phyloP scores from a whole-genome alignment of 352 stramenopile genomes.

The Elongisporangium anandrum region DNA sequence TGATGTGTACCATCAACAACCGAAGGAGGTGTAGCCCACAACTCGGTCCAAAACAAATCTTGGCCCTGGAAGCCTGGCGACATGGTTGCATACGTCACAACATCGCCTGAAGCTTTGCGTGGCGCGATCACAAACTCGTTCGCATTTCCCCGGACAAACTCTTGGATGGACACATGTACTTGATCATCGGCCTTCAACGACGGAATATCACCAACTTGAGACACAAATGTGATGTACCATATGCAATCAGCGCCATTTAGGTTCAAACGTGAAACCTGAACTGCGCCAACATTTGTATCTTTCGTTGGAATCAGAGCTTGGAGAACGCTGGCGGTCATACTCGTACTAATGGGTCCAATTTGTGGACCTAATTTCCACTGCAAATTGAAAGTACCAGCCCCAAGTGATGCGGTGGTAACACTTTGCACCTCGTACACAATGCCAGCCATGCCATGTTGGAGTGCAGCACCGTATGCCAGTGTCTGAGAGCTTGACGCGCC shows the following conservation, averaged over 20 bases:
- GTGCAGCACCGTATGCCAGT: constrained; percentile 82
- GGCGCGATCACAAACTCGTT: constrained; percentile 96
- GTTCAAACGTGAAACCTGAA: constrained; percentile 55
- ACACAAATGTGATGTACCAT: constrained; percentile 88
- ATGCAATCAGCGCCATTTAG: constrained; percentile 47
- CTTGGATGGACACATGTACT: constrained; percentile 50
- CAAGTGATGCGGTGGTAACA: constrained; percentile 50
- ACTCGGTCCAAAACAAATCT: constrained; percentile 95
- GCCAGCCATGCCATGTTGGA: constrained; percentile 90
- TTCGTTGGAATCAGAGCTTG: constrained; percentile 27
- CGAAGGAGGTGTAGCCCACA: constrained; percentile 82
- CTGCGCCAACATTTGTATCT: constrained; percentile 32
- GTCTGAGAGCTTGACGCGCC: constrained; percentile 86
- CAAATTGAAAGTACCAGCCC: constrained; percentile 43
- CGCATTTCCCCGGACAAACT: constrained; percentile 91
- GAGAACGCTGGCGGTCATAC: constrained; percentile 36
- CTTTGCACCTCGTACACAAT: constrained; percentile 95
- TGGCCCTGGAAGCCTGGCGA: constrained; percentile 81
- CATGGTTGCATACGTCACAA: constrained; percentile 86
- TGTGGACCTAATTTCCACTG: constrained; percentile 24
- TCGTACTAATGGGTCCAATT: constrained; percentile 36
- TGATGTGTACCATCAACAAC: constrained; percentile 86
- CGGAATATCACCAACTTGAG: constrained; percentile 74
- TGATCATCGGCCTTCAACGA: constrained; percentile 50
- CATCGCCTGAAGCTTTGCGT: constrained; percentile 87